These are phyloP conservation scores for Aspergillus proliferans DNA, from an alignment of 2,329 filamentous ascomycete genomes.

Conservation along the genomic window DNA sequence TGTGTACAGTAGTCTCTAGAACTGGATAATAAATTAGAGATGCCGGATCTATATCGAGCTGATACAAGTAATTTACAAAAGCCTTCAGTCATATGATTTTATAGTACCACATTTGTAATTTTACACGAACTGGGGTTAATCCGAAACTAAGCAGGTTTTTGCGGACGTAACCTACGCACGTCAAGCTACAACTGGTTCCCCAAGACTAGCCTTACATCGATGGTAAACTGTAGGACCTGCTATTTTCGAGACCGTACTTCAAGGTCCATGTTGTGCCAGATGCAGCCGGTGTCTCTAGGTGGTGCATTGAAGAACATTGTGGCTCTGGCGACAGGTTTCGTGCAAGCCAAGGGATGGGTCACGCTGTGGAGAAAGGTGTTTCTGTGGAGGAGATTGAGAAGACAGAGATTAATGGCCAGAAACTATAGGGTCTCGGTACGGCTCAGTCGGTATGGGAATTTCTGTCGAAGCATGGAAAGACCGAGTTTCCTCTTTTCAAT, in stretches of 20 bases:
- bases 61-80: too few species aligned
- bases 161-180: conserved; percentile 57
- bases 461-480: background rate
- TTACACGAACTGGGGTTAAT: too few species aligned
- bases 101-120: too few species aligned
- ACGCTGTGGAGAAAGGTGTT: conserved; percentile 12
- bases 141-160: too few species aligned
- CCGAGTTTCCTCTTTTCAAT: background rate
- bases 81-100: too few species aligned
- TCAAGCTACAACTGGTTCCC: conserved; percentile 65
- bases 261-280: conserved; percentile 84
- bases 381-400: background rate
- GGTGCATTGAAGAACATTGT: conserved; percentile 93
- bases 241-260: conserved; percentile 92
- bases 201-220: conserved; percentile 73
- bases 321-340: conserved; percentile 81
- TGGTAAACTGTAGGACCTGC: conserved; percentile 67
- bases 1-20: too few species aligned
- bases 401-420: background rate
- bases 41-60: too few species aligned
- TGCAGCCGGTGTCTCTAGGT: conserved; percentile 49
- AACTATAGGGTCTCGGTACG: background rate
- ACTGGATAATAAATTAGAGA: too few species aligned
- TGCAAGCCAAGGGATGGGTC: conserved; percentile 82
- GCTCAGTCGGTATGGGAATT: background rate